A percentile compares a stretch with the other conserved stretches of the same genome.
These are phyloP conservation scores for Posidonia oceanica DNA, from an alignment of 116 monocot species.

Conservation along the genomic window DNA sequence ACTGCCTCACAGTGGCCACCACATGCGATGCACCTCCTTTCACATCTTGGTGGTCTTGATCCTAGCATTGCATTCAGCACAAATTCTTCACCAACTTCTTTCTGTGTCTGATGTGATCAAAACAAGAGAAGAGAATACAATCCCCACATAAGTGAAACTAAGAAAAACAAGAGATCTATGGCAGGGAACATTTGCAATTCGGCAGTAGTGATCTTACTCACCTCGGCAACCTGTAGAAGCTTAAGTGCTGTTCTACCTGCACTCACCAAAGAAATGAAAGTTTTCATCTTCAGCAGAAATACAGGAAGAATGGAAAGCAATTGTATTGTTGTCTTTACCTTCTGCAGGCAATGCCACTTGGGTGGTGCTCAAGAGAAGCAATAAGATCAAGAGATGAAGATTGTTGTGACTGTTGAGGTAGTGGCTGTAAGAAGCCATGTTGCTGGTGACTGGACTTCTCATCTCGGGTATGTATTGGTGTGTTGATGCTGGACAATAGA, in stretches of 20 bases:
- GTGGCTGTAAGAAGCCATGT: constrained; percentile 7
- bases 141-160: background rate
- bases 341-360: constrained; percentile 8
- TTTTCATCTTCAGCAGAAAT: background rate
- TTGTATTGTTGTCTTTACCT: constrained; percentile 6
- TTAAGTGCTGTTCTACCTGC: constrained; percentile 10
- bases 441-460: background rate
- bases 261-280: background rate
- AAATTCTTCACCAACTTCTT: constrained; percentile 1
- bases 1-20: constrained; percentile 45
- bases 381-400: constrained; percentile 6
- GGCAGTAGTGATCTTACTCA: background rate
- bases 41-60: constrained; percentile 55
- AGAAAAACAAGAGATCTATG: background rate
- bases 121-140: constrained; percentile 1
- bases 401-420: background rate
- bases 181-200: background rate
- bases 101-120: constrained; percentile 6
- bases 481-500: background rate
- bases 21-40: constrained; percentile 36
- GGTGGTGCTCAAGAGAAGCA: constrained; percentile 15
- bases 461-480: background rate
- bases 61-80: constrained; percentile 29
- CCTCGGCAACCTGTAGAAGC: constrained; percentile 1
- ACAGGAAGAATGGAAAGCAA: background rate